These are phyloP conservation scores for Fistulifera solaris DNA, from an alignment of 108 stramenopile species.

Conservation along the genomic window DNA sequence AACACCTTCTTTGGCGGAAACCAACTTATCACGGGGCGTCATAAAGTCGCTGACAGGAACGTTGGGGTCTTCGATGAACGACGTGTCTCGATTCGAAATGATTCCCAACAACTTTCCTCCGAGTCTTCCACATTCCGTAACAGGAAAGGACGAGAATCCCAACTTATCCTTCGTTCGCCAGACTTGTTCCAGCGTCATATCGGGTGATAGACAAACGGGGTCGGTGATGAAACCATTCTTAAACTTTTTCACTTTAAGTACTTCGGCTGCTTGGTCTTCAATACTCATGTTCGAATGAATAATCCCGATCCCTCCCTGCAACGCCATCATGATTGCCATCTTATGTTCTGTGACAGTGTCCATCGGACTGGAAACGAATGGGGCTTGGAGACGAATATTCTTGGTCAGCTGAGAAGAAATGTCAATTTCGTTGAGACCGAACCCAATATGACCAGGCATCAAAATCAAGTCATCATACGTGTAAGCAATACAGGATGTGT, in stretches of 20 bases:
- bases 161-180: slow-evolving; percentile 62
- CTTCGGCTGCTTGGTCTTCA: slow-evolving; percentile 90
- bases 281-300: slow-evolving; percentile 97
- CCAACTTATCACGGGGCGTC: slow-evolving; percentile 76
- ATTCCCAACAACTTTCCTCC: slow-evolving; percentile 95
- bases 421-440: slow-evolving; percentile 87
- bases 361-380: slow-evolving; percentile 99
- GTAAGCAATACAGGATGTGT: slow-evolving; percentile 82
- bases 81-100: slow-evolving; percentile 94
- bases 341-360: slow-evolving; percentile 96
- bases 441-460: slow-evolving; percentile 96
- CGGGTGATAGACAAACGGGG: slow-evolving; percentile 90
- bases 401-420: slow-evolving; percentile 85
- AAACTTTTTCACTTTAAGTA: slow-evolving; percentile 92
- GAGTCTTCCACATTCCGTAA: slow-evolving; percentile 96
- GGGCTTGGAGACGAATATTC: slow-evolving; percentile 86
- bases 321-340: slow-evolving; percentile 99
- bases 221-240: slow-evolving; percentile 99
- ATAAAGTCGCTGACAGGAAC: slow-evolving; percentile 86
- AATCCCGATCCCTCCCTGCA: slow-evolving; percentile 99
- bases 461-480: slow-evolving; percentile 99
- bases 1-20: slow-evolving; percentile 89
- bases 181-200: slow-evolving; percentile 88
- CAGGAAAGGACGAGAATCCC: slow-evolving; percentile 97
- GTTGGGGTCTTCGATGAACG: slow-evolving; percentile 84